Conservation (phyloP, 23 red algal genomes). For the Gracilaria caudata region DNA sequence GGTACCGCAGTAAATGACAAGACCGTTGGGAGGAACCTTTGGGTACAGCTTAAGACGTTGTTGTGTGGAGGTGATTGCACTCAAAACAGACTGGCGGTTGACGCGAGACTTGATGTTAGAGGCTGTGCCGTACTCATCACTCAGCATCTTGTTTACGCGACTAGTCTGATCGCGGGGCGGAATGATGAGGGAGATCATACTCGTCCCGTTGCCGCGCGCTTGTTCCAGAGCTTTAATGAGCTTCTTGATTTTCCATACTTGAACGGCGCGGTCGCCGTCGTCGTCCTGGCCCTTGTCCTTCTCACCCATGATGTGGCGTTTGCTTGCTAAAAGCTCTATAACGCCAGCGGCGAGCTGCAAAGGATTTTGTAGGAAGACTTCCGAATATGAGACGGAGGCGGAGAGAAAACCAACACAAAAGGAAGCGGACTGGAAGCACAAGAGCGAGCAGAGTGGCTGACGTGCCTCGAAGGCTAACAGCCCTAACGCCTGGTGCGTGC, state of each 20-base stretch:
- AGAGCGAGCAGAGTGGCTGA: background rate
- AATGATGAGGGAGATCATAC: conserved; percentile 98
- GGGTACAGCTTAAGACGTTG: conserved; percentile 98
- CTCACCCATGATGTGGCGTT: conserved; percentile 54
- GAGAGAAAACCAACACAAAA: background rate
- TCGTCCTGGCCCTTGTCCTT: conserved; percentile 67
- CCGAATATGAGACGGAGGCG: background rate
- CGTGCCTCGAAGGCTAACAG: background rate
- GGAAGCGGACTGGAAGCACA: background rate
- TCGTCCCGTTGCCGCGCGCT: conserved; percentile 96
- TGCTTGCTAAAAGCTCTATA: background rate
- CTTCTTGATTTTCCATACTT: conserved; percentile 97
- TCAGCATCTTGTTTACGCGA: conserved; percentile 85
- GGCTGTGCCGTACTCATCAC: conserved; percentile 95
- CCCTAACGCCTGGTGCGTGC: background rate
- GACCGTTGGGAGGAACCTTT: conserved; percentile 87
- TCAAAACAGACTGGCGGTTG: conserved; percentile 96
- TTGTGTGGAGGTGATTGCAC: conserved; percentile 97
- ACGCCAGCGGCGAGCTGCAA: background rate
- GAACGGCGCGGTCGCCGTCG: conserved; percentile 91
- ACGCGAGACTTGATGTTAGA: conserved; percentile 99
- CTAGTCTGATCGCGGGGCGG: conserved; percentile 92
- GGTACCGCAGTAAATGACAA: conserved; percentile 97
- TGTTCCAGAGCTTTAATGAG: conserved; percentile 96
- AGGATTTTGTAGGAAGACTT: background rate